Percentiles rank a stretch among this genome's conserved stretches.
These are phyloP conservation scores for Tetradesmus obliquus DNA, from an alignment of 139 green algal genomes.

Conservation along the genomic window DNA sequence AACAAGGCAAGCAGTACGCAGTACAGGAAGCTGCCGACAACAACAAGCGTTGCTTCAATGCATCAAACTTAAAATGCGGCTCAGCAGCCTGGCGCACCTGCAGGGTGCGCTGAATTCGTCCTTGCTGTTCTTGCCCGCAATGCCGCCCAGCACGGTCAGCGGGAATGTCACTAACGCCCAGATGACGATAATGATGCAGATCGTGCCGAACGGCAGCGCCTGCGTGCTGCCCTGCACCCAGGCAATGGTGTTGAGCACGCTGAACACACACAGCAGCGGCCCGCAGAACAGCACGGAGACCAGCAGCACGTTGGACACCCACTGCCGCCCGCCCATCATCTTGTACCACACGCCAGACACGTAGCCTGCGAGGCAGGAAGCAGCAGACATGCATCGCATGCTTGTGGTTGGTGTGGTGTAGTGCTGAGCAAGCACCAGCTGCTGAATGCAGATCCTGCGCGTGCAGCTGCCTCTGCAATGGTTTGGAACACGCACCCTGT, in stretches of 20 bases:
- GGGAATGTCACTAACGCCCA: conserved; percentile 93
- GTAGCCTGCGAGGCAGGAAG: conserved; percentile 76
- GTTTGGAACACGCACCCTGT: background rate
- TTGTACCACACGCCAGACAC: conserved; percentile 87
- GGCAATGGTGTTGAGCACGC: conserved; percentile 90
- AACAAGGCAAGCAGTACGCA: background rate
- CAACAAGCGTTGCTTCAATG: background rate
- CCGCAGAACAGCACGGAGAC: conserved; percentile 82
- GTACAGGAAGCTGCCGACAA: background rate
- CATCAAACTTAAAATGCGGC: background rate
- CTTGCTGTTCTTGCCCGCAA: conserved; percentile 82
- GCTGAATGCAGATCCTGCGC: background rate
- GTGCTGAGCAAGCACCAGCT: background rate
- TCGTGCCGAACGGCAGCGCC: conserved; percentile 87
- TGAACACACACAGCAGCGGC: conserved; percentile 84
- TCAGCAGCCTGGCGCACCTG: conserved; percentile 54
- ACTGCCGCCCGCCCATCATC: conserved; percentile 86
- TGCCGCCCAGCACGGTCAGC: conserved; percentile 92
- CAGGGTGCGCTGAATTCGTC: conserved; percentile 80
- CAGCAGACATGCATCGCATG: background rate
- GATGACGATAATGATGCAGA: conserved; percentile 87
- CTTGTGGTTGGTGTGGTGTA: background rate
- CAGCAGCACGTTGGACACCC: conserved; percentile 84
- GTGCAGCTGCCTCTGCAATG: background rate
- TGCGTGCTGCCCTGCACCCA: conserved; percentile 53